A percentile compares a stretch with the other conserved stretches of the same genome.
Conservation (phyloP, 2,329 filamentous ascomycete species). For the Cercospora berteroae region DNA sequence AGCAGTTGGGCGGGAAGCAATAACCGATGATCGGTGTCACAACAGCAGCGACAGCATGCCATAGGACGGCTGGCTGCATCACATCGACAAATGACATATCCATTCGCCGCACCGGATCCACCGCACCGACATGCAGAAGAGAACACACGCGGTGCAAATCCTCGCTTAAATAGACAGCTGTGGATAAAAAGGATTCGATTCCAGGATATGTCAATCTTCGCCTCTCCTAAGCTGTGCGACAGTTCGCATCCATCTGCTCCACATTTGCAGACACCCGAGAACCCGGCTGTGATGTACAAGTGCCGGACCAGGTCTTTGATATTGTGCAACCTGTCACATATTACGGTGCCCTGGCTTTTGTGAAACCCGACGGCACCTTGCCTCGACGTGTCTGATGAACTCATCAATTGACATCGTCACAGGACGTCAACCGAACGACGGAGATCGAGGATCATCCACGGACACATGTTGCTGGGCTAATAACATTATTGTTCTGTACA, state of each 20-base stretch:
- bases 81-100: background rate
- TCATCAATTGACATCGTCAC: background rate
- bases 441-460: background rate
- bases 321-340: background rate
- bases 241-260: background rate
- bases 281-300: background rate
- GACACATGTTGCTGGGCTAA: background rate
- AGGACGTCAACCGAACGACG: background rate
- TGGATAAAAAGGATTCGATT: background rate
- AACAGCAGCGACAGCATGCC: background rate
- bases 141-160: background rate
- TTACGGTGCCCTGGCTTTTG: background rate
- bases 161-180: background rate
- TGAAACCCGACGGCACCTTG: background rate
- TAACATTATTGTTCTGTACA: conserved; percentile 5
- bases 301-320: background rate
- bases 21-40: background rate
- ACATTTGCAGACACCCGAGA: background rate
- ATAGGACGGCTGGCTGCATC: background rate
- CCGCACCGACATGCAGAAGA: background rate
- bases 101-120: background rate
- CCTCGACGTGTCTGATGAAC: background rate
- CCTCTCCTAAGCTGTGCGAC: conserved; percentile 5
- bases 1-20: background rate
- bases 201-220: background rate